phyloP scores from a whole-genome alignment of 371 early-diverging fungal species.

The Mucor irregularis region DNA sequence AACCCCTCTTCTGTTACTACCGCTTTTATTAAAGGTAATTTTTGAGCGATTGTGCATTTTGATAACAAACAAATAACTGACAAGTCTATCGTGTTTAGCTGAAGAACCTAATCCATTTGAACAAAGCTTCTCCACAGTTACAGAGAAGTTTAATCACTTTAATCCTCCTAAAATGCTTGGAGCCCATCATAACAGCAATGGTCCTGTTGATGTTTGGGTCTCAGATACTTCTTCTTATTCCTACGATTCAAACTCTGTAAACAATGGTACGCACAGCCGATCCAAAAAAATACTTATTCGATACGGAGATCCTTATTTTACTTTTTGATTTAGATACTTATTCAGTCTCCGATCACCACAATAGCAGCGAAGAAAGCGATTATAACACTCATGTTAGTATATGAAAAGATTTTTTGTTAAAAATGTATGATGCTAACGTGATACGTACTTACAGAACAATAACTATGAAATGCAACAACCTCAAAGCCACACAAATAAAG shows the following conservation, averaged over 20 bases:
- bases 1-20: too few species aligned
- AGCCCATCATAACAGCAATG: not conserved
- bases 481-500: not conserved
- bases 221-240: slow-evolving; percentile 9
- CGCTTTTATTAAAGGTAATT: too few species aligned
- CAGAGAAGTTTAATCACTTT: not conserved
- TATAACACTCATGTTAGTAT: not conserved
- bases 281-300: too few species aligned
- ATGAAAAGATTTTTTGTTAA: not conserved
- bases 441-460: not conserved
- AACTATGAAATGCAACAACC: not conserved
- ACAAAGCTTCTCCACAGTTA: slow-evolving; percentile 67
- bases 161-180: not conserved
- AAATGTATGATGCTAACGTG: too few species aligned
- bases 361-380: slow-evolving; percentile 11
- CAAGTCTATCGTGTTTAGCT: too few species aligned
- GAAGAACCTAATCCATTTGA: slow-evolving; percentile 88
- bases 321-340: slow-evolving; percentile 6
- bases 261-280: slow-evolving; percentile 8
- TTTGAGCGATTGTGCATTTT: too few species aligned
- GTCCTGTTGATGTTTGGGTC: slow-evolving; percentile 3
- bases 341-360: slow-evolving; percentile 6
- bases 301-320: not conserved
- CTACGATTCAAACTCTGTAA: slow-evolving; percentile 3
- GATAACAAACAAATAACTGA: too few species aligned